A percentile compares a stretch with the other conserved stretches of the same genome.
Conservation (phyloP, 768 basidiomycete genomes). For the Grammothele lineata region DNA sequence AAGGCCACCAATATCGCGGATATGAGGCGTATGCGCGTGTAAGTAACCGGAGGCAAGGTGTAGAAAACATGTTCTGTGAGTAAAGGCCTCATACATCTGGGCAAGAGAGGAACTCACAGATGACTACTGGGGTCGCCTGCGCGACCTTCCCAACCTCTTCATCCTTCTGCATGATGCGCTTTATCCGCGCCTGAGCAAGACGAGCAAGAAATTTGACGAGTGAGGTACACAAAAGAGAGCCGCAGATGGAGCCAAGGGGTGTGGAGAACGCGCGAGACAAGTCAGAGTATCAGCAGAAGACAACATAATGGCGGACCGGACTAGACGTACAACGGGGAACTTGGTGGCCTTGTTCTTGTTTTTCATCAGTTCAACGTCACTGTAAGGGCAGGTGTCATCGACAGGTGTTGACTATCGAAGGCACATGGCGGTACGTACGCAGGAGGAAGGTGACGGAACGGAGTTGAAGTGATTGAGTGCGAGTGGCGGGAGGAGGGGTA, state of each 20-base stretch:
- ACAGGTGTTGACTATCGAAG: neutral
- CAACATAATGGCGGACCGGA: too few relatives aligned
- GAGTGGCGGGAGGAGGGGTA: too few relatives aligned
- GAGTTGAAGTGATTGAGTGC: too few relatives aligned
- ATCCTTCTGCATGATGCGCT: constrained; percentile 99
- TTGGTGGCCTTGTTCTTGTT: constrained; percentile 90
- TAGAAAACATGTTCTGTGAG: too few relatives aligned
- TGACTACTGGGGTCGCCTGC: constrained; percentile 92
- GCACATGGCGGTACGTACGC: neutral
- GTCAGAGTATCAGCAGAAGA: neutral
- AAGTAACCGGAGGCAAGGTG: too few relatives aligned
- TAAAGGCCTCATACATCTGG: neutral
- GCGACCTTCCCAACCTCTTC: constrained; percentile 99
- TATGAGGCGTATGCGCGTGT: too few relatives aligned
- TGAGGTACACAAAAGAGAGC: neutral
- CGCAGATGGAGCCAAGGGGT: neutral
- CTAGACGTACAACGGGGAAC: constrained; percentile 75
- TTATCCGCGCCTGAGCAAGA: constrained; percentile 98
- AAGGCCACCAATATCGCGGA: neutral
- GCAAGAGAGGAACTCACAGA: constrained; percentile 56
- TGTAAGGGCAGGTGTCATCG: too few relatives aligned
- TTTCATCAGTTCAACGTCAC: constrained; percentile 76
- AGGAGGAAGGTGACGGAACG: neutral
- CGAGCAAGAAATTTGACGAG: neutral
- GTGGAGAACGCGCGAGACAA: neutral